These are phyloP conservation scores for Caryopteris hybrid DNA, from an alignment of 305 asterid species.

Conservation along the genomic window DNA sequence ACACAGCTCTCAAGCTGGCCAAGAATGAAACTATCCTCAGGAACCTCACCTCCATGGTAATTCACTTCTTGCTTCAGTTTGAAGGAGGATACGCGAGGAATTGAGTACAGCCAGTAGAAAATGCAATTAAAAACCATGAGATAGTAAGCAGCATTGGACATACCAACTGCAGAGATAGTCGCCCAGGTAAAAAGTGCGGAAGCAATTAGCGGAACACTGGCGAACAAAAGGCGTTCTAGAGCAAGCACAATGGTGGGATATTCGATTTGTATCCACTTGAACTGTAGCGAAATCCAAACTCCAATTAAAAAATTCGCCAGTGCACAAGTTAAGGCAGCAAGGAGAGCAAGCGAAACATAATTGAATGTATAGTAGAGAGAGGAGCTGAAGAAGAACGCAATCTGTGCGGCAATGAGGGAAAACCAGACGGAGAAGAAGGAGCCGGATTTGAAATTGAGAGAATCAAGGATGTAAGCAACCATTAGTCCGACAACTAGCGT, in stretches of 20 bases:
- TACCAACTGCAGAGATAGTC: conserved; percentile 87
- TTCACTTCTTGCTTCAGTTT: conserved; percentile 66
- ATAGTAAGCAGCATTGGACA: conserved; percentile 82
- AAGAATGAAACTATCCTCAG: conserved; percentile 66
- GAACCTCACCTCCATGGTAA: conserved; percentile 84
- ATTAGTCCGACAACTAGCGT: conserved; percentile 70
- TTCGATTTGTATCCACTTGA: conserved; percentile 96
- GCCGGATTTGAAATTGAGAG: conserved; percentile 76
- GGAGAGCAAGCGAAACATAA: conserved; percentile 46
- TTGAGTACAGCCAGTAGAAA: conserved; percentile 93
- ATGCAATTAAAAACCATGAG: conserved; percentile 80
- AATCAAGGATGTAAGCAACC: conserved; percentile 85
- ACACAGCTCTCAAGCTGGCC: conserved; percentile 91
- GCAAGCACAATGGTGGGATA: conserved; percentile 84
- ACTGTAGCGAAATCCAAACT: conserved; percentile 97
- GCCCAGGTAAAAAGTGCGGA: conserved; percentile 93
- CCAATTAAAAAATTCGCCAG: conserved; percentile 82
- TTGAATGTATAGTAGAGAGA: conserved; percentile 54
- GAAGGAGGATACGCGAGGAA: conserved; percentile 80
- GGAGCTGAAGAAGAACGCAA: conserved; percentile 79
- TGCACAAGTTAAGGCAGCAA: conserved; percentile 70
- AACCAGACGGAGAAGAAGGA: conserved; percentile 93
- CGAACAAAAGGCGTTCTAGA: conserved; percentile 82
- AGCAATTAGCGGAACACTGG: conserved; percentile 71
- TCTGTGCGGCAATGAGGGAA: conserved; percentile 82